Evolutionary conservation across 1,284 basidiomycete species (phyloP), one percentile per base, ranked within the genome.

Genomic region (Malassezia pachydermatis): DNA sequence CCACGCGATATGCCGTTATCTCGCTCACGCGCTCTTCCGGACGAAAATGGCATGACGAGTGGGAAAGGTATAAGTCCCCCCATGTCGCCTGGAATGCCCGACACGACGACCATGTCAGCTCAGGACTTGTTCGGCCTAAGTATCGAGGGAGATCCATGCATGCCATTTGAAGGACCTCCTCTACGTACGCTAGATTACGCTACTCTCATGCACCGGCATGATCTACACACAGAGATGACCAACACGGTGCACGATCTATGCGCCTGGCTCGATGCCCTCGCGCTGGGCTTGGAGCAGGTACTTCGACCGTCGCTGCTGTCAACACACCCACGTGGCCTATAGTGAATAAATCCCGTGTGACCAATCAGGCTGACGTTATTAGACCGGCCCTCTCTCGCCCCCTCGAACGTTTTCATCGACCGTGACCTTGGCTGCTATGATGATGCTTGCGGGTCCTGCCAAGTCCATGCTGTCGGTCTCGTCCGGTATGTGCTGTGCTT

Each of bases 201-300:
- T 6, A 70, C 75, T n/a, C 72, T 88, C 32, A 77, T 81, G 46
- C 74, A 75, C 14, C 77, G 76, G 29, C 82, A 84, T 25, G 77
- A 77, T 28, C 82, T 84, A 0, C 83, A 86, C 58, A 73, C 75
- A 1, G 82, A 84, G 63, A 77, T 95, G 32, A 81, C 81, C 29
- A 75, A 76, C 39, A 85, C 83, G 1, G 81, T 94, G 7, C 83
- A 84, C 50, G 83, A 86, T 59, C 78, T 96, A 35, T 78, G 80
- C 2, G 76, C 79, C 57, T 94, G 87, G 87, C 74, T 96, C 45
- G 78, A 80, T 4, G 77, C 82, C 0, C 79, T 94, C 1, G 84
- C 42, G 78, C 76, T 39, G 75, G 89, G 59, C 0, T 44, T 63
- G 23, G 52, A 51, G 3, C 30, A 52, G 5, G 62, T 60, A 22